Evolutionary conservation across 805 yeast species (phyloP), one percentile per base, ranked within the genome.

Genomic region (Saccharomycopsis sp.): DNA sequence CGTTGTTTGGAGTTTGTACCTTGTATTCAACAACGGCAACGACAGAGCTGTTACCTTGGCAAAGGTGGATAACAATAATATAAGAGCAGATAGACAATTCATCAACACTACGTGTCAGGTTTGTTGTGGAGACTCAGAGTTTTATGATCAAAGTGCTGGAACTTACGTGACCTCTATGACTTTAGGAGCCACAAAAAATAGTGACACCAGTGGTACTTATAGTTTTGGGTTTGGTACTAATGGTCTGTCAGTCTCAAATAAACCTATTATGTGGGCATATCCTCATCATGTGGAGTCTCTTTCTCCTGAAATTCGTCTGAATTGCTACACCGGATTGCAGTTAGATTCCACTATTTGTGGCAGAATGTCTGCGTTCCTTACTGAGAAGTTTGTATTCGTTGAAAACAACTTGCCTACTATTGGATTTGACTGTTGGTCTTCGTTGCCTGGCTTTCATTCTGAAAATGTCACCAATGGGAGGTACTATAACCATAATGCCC

Each of bases 131-230:
- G 77, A 69, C 53, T 81, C 78, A 23, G 68, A 72, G 5, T 72
- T 68, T 62, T 84, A 84, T 66, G 92, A 86, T 68, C 64, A 72
- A 50, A 82, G 87, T 20, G 92, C 94, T 47, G 96, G 96, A 47
- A 73, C 77, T 63, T 87, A 85, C 66, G 82, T 80, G 2, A 76
- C 78, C 1, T 75, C 74, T 35, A 82, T 79, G 25, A 63, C 76
- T 0, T 62, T 85, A 14, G 76, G 75, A 38, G 84, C 84, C 19
- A 89, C 87, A 56, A 68, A 77, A 23, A 64, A 77, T 15, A 72
- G 74, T 24, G 82, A 83, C 17, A 60, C 70, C 2, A 62, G 72
- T 24, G 86, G 84, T 9, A 67, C 71, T 17, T 85, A 83, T 67
- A 64, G 72, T 44, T 76, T 83, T 65, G 65, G 65, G 3, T 85